These are phyloP conservation scores for Gaeumannomyces sp. DNA, from an alignment of 2,329 filamentous ascomycete species.

Conservation along the genomic window DNA sequence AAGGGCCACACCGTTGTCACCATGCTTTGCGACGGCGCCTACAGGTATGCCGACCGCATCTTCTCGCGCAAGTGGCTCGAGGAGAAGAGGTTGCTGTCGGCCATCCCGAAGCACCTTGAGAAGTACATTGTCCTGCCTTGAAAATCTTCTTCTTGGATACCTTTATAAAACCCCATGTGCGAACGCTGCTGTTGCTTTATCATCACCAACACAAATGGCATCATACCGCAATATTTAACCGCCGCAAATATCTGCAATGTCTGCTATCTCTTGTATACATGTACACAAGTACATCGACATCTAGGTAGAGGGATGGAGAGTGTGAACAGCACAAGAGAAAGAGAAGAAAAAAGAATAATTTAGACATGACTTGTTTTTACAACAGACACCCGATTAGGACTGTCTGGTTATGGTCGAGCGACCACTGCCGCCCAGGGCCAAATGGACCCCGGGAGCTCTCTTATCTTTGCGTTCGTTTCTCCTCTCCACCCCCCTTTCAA, in stretches of 20 bases:
- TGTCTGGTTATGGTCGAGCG: background rate
- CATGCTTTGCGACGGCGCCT: constrained; percentile 92
- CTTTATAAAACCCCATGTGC: background rate
- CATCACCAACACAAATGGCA: background rate
- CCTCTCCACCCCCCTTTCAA: background rate
- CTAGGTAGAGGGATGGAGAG: constrained; percentile 5
- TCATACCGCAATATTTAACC: background rate
- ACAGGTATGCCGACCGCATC: constrained; percentile 87
- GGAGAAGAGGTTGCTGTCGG: constrained; percentile 73
- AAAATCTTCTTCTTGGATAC: background rate
- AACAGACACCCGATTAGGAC: background rate
- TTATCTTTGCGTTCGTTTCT: background rate
- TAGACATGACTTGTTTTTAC: constrained; percentile 5
- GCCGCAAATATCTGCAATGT: background rate
- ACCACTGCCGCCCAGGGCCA: background rate
- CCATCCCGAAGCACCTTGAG: constrained; percentile 77
- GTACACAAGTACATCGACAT: background rate
- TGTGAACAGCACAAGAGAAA: constrained; percentile 4
- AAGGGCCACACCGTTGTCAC: constrained; percentile 89
- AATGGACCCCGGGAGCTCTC: background rate
- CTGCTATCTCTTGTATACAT: constrained; percentile 1
- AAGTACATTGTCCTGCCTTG: constrained; percentile 87
- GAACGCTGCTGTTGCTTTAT: too few species aligned
- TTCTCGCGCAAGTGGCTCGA: constrained; percentile 90
- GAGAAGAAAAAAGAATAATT: constrained; percentile 9